Conservation (phyloP, 352 stramenopile genomes). For the Phytophthora brassicae region DNA sequence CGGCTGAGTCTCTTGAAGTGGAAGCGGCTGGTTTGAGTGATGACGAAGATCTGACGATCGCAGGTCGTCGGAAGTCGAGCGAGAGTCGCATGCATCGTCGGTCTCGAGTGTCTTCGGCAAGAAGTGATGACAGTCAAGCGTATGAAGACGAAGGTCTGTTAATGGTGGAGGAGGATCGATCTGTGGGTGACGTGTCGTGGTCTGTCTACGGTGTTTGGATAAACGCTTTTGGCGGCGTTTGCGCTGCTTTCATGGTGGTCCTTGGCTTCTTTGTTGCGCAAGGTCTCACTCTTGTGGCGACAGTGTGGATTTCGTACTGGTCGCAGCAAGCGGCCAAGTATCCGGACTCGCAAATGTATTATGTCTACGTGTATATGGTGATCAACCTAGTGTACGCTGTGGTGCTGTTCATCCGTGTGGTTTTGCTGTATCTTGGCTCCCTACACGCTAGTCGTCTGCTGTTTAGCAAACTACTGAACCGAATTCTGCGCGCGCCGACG, state of each 20-base stretch:
- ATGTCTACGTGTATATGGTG: slow-evolving; percentile 81
- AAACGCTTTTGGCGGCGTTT: slow-evolving; percentile 59
- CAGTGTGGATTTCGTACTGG: slow-evolving; percentile 95
- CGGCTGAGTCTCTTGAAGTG: slow-evolving; percentile 20
- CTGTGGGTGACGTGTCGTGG: slow-evolving; percentile 72
- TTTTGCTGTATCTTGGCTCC: slow-evolving; percentile 64
- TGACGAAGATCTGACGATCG: slow-evolving; percentile 36
- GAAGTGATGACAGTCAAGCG: slow-evolving; percentile 52
- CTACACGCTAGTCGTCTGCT: slow-evolving; percentile 63
- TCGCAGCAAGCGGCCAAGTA: slow-evolving; percentile 67
- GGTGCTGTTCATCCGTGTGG: slow-evolving; percentile 55
- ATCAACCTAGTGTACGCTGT: slow-evolving; percentile 67
- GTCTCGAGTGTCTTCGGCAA: slow-evolving; percentile 56
- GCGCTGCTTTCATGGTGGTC: slow-evolving; percentile 49
- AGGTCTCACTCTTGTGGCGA: slow-evolving; percentile 54
- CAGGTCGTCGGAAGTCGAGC: slow-evolving; percentile 21
- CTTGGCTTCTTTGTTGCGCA: slow-evolving; percentile 57
- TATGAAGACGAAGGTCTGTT: slow-evolving; percentile 40
- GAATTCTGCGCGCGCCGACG: slow-evolving; percentile 46
- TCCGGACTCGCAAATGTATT: slow-evolving; percentile 70
- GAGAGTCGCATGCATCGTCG: slow-evolving; percentile 34
- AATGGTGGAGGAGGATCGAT: slow-evolving; percentile 75
- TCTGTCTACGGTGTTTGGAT: slow-evolving; percentile 68
- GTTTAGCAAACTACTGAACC: slow-evolving; percentile 60
- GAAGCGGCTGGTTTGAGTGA: slow-evolving; percentile 30